Base-by-base conservation (phyloP, 495 filamentous ascomycete genomes). In the Daldinia loculata region DNA sequence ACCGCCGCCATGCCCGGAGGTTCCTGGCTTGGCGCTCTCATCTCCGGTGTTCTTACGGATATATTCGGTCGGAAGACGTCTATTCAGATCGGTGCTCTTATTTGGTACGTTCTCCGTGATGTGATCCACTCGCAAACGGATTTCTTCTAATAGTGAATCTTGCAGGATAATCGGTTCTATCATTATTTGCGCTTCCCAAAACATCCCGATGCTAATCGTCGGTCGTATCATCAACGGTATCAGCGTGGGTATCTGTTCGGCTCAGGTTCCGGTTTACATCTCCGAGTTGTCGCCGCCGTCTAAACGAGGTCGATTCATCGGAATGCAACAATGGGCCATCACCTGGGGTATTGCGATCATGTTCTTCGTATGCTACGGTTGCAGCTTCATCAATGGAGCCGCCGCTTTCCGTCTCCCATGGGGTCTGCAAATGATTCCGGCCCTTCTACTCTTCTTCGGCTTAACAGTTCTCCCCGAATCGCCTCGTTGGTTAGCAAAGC, bases 271-370 rank as follows among this genome's bases (percentile, higher is more conserved):
- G 0, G 91, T 93, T 59, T 94, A 94, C 76, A 89, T 93, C 58
- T 87, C 90, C 22, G 92, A 94, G 73, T 72, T 94, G 7, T 85
- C 91, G 5, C 89, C 87, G 8, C 90, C 90, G 3, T 83, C 84
- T 39, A 89, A 88, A 79, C 87, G 92, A 74, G 91, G 92, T 29
- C 84, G 90, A 36, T 83, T 95, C 15, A 87, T 93, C 32, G 89
- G 89, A 36, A 81, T 88, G 65, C 89, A 93, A 69, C 91, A 93
- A 79, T 92, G 91, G 90, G 88, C 91, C 50, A 92, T 93, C 68
- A 92, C 89, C 59, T 92, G 89, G 89, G 92, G 92, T 75, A 93
- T 93, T 67, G 66, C 93, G 66, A 93, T 93, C 76, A 93, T 94
- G 91, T 93, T 90, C 83, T 84, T 86, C 76, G 89, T 96, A 74